Percentiles rank a stretch among this genome's conserved stretches.
Conservation (phyloP, 768 basidiomycete species). For the Coprinopsis marcescibilis region DNA sequence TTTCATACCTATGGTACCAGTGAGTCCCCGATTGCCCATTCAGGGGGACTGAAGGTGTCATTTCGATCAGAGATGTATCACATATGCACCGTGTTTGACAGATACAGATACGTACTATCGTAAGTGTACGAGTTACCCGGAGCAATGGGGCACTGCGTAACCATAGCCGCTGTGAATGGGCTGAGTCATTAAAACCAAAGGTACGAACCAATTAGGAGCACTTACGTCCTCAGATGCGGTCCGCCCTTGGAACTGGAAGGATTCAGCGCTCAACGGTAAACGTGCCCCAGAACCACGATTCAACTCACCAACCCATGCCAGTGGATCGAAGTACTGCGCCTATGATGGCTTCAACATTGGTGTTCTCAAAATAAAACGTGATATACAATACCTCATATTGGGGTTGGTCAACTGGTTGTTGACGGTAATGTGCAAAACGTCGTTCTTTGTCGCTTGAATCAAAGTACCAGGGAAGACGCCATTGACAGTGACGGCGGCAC, state of each 20-base stretch:
- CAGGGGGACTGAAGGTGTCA: slow-evolving; percentile 13
- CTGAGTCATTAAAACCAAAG: background rate
- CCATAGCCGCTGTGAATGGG: slow-evolving; percentile 6
- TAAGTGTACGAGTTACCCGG: slow-evolving; percentile 17
- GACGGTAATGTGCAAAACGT: slow-evolving; percentile 26
- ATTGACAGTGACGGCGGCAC: slow-evolving; percentile 35
- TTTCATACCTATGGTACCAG: slow-evolving; percentile 18
- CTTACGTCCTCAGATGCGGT: slow-evolving; percentile 43
- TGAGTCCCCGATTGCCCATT: slow-evolving; percentile 10
- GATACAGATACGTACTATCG: slow-evolving; percentile 11
- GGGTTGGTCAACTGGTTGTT: slow-evolving; percentile 27
- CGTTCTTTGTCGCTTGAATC: slow-evolving; percentile 34
- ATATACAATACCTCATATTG: slow-evolving; percentile 25
- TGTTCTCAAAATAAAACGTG: background rate
- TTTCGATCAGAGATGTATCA: background rate
- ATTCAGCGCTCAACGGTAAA: background rate
- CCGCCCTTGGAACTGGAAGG: slow-evolving; percentile 32
- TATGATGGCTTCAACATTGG: slow-evolving; percentile 6
- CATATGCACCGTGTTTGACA: background rate
- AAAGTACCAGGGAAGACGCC: slow-evolving; percentile 34
- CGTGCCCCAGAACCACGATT: background rate
- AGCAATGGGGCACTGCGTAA: slow-evolving; percentile 15
- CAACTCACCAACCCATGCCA: slow-evolving; percentile 27
- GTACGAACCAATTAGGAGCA: slow-evolving; percentile 7
- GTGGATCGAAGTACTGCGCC: slow-evolving; percentile 26